Evolutionary conservation across 805 yeast genomes (phyloP).

Genomic region (Zygoascus biomembranicola): DNA sequence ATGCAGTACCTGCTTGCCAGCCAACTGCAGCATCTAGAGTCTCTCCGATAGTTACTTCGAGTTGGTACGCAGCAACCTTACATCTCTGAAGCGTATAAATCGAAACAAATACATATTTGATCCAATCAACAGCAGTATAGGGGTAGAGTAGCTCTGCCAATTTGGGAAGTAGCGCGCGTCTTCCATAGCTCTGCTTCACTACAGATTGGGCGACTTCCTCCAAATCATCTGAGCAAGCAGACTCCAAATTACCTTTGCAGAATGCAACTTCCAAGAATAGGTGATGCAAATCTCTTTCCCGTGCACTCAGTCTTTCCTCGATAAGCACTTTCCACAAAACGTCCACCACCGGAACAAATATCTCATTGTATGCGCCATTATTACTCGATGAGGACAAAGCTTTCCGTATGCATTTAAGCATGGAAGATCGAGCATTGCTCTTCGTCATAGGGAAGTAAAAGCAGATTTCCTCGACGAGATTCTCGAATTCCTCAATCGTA

Average conservation of each 20-base stretch:
- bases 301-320: slow-evolving; percentile 52
- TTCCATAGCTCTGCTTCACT: slow-evolving; percentile 34
- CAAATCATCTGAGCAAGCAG: neutral
- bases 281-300: slow-evolving; percentile 58
- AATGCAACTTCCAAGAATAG: slow-evolving; percentile 44
- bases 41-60: slow-evolving; percentile 50
- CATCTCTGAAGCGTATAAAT: slow-evolving; percentile 43
- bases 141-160: slow-evolving; percentile 40
- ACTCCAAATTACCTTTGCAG: slow-evolving; percentile 22
- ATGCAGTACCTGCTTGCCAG: slow-evolving; percentile 17
- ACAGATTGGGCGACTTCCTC: slow-evolving; percentile 19
- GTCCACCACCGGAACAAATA: neutral
- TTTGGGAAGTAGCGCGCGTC: slow-evolving; percentile 62
- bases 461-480: neutral
- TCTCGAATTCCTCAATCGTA: neutral
- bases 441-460: slow-evolving; percentile 2
- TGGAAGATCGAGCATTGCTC: neutral
- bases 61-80: slow-evolving; percentile 45
- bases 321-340: slow-evolving; percentile 52
- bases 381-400: neutral
- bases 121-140: slow-evolving; percentile 35
- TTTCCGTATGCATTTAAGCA: neutral
- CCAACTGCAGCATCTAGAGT: slow-evolving; percentile 35
- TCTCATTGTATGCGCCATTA: neutral
- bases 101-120: slow-evolving; percentile 40